A percentile compares a stretch with the other conserved stretches of the same genome.
Conservation (phyloP, 2,329 filamentous ascomycete species). For the Pseudogymnoascus destructans region DNA sequence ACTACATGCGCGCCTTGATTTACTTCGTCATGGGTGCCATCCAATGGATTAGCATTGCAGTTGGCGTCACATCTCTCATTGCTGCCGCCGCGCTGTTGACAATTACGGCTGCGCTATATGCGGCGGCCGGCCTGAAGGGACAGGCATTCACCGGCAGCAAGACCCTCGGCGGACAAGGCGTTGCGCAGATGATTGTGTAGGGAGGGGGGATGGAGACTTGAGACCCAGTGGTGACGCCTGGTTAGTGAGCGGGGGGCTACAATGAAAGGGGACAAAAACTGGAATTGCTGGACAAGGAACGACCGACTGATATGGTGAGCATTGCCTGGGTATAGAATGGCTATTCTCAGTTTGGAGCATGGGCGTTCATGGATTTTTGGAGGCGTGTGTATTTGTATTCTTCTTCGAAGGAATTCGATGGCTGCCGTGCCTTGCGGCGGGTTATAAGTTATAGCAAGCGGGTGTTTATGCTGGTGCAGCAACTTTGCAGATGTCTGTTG, state of each 20-base stretch:
- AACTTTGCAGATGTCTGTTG: not conserved
- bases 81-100: conserved; percentile 73
- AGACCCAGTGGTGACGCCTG: conserved; percentile 1
- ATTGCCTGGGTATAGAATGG: conserved; percentile 5
- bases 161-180: conserved; percentile 83
- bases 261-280: not conserved
- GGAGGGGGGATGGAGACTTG: not conserved
- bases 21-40: conserved; percentile 69
- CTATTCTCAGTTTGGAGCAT: conserved; percentile 4
- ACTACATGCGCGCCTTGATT: conserved; percentile 88
- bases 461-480: conserved; percentile 1
- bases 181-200: conserved; percentile 95
- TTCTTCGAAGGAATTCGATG: conserved; percentile 5
- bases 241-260: conserved; percentile 2
- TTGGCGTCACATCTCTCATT: conserved; percentile 57
- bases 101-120: conserved; percentile 68
- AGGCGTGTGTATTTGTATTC: conserved; percentile 8
- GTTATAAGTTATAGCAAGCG: conserved; percentile 4
- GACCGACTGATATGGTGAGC: not conserved
- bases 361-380: conserved; percentile 1
- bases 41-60: conserved; percentile 70
- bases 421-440: conserved; percentile 3
- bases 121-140: conserved; percentile 63
- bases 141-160: conserved; percentile 88
- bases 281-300: conserved; percentile 7